Base-by-base conservation (phyloP, 2,329 filamentous ascomycete species). In the Colletotrichum scovillei region DNA sequence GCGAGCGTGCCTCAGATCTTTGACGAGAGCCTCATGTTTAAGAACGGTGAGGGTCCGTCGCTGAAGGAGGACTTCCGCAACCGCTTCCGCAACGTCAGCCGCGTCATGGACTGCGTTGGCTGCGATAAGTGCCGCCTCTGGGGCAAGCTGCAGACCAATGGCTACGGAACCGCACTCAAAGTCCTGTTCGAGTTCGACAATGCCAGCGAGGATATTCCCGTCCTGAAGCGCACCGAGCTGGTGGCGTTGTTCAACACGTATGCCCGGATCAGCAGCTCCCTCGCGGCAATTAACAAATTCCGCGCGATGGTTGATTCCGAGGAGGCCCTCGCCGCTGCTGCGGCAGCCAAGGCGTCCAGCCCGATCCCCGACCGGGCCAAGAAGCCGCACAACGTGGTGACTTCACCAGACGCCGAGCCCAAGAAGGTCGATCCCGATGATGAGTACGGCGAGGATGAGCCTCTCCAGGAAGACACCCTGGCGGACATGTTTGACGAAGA, bases 101-200 rank as follows among this genome's bases (percentile, higher is more conserved):
- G 97, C 53, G 89, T 98, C 76, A 99, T 99, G 97, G 97, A 99
- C 83, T 99, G 97, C 78, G 96, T 98, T 24, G 97, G 97, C 57
- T 99, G 97, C 83, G 97, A 99, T 85, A 99, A 99, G 86, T 99
- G 97, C 84, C 92, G 97, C 9, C 91, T 99, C 2, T 99, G 97
- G 97, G 97, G 97, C 62, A 99, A 99, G 84, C 85, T 99, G 49
- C 97, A 99, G 84, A 97, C 95, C 0, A 94, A 94, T 14, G 97
- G 97, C 2, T 98, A 98, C 80, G 97, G 97, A 63, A 95, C 97
- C 0, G 97, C 97, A 0, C 86, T 99, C 75, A 99, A 99, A 84
- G 93, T 99, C 5, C 88, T 99, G 1, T 99, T 99, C 79, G 97
- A 99, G 82, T 97, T 95, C 75, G 95, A 97, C 77, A 89, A 90